phyloP scores from a whole-genome alignment of 805 yeast species.

The baker's yeast (Saccharomyces cerevisiae) region DNA sequence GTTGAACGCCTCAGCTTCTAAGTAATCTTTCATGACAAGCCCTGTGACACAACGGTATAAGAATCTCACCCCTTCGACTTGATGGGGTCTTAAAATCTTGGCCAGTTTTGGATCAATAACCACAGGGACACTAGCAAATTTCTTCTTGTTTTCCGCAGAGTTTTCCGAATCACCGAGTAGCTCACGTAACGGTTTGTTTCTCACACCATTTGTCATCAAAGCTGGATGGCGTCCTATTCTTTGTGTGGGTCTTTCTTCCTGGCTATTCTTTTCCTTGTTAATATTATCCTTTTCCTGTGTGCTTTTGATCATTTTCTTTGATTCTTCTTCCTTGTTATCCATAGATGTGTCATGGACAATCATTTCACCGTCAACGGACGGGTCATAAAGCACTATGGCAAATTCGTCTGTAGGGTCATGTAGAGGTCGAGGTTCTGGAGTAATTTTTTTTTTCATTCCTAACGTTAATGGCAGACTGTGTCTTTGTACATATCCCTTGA shows the following conservation, averaged over 20 bases:
- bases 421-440: constrained; percentile 80
- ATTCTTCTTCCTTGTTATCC: constrained; percentile 15
- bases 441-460: constrained; percentile 66
- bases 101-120: constrained; percentile 87
- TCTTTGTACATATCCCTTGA: constrained; percentile 34
- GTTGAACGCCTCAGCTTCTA: constrained; percentile 21
- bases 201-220: constrained; percentile 28
- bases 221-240: constrained; percentile 29
- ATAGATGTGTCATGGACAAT: constrained; percentile 13
- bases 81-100: constrained; percentile 87
- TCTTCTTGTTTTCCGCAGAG: constrained; percentile 42
- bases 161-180: constrained; percentile 58
- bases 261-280: constrained; percentile 10
- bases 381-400: constrained; percentile 92
- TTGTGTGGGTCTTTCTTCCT: constrained; percentile 4
- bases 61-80: constrained; percentile 89
- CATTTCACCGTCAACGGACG: constrained; percentile 68
- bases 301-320: constrained; percentile 24
- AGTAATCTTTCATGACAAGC: constrained; percentile 38
- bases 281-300: constrained; percentile 27
- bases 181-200: constrained; percentile 62
- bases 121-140: constrained; percentile 83
- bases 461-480: constrained; percentile 65
- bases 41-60: constrained; percentile 89
- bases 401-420: constrained; percentile 91